Percentiles rank a stretch among this genome's conserved stretches.
Evolutionary conservation across 2,329 filamentous ascomycete genomes (phyloP).

Genomic region (Claviceps pazoutovae): DNA sequence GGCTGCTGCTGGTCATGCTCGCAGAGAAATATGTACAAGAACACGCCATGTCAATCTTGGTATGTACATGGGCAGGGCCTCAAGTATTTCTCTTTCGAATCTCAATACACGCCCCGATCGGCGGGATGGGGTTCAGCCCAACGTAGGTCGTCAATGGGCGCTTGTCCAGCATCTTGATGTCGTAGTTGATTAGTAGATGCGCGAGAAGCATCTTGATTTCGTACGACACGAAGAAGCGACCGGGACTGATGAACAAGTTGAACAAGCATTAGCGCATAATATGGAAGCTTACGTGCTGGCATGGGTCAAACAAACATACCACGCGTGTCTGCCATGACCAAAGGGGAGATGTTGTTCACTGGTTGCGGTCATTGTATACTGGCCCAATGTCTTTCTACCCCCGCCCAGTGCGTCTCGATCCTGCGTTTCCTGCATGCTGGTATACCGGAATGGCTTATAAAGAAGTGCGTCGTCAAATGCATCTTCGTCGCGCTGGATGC

Average conservation of each 20-base stretch:
- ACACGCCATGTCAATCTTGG: background rate
- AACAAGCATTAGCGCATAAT: background rate
- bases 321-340: slow-evolving; percentile 42
- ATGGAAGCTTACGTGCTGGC: background rate
- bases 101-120: slow-evolving; percentile 14
- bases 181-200: slow-evolving; percentile 37
- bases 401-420: slow-evolving; percentile 14
- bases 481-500: slow-evolving; percentile 32
- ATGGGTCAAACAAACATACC: slow-evolving; percentile 10
- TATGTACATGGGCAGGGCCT: background rate
- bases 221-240: slow-evolving; percentile 41
- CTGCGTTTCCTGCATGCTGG: slow-evolving; percentile 25
- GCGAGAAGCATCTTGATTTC: slow-evolving; percentile 41
- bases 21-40: no score
- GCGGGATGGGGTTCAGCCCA: slow-evolving; percentile 26
- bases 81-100: slow-evolving; percentile 10
- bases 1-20: no score
- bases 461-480: slow-evolving; percentile 26
- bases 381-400: slow-evolving; percentile 21
- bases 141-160: slow-evolving; percentile 29
- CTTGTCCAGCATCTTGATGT: slow-evolving; percentile 28
- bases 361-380: slow-evolving; percentile 34
- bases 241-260: slow-evolving; percentile 21
- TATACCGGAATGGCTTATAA: slow-evolving; percentile 38
- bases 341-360: slow-evolving; percentile 37